A percentile compares a stretch with the other conserved stretches of the same genome.
phyloP scores from a whole-genome alignment of 805 yeast species.

The Cyberlindnera amylophila region DNA sequence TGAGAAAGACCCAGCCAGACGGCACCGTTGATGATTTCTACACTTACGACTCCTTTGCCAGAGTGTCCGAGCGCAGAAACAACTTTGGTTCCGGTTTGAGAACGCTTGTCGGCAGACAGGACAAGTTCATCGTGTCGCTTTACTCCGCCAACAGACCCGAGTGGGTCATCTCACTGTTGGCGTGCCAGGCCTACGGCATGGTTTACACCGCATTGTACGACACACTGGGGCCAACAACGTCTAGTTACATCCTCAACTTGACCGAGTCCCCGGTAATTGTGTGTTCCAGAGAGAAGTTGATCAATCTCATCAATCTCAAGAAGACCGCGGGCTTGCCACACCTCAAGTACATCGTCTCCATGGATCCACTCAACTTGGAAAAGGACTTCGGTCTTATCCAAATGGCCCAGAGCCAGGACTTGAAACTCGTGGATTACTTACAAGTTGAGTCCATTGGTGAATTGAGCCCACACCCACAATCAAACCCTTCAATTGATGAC shows the following conservation, averaged over 20 bases:
- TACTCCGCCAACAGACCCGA: constrained; percentile 48
- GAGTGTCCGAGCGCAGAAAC: constrained; percentile 30
- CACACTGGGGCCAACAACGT: constrained; percentile 45
- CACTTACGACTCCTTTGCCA: constrained; percentile 36
- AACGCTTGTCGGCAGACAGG: constrained; percentile 15
- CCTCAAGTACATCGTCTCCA: constrained; percentile 43
- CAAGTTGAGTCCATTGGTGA: constrained; percentile 33
- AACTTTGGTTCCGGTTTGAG: constrained; percentile 42
- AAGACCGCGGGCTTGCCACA: constrained; percentile 23
- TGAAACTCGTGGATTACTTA: constrained; percentile 34
- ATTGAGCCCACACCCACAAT: constrained; percentile 32
- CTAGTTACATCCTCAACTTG: constrained; percentile 47
- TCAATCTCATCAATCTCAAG: constrained; percentile 39
- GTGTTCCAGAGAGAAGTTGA: constrained; percentile 42
- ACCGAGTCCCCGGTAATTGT: constrained; percentile 52
- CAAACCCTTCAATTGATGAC: constrained; percentile 35
- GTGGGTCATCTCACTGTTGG: constrained; percentile 58
- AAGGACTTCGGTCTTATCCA: constrained; percentile 25
- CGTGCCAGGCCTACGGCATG: constrained; percentile 47
- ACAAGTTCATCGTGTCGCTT: constrained; percentile 40
- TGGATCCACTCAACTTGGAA: constrained; percentile 37
- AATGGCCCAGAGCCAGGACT: constrained; percentile 20
- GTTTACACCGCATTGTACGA: constrained; percentile 41
- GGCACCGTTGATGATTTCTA: constrained; percentile 38
- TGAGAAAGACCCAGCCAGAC: constrained; percentile 21